Evolutionary conservation across 169 alveolate species (phyloP), one percentile per base, ranked within the genome.

Genomic region (Cryptosporidium ryanae): DNA sequence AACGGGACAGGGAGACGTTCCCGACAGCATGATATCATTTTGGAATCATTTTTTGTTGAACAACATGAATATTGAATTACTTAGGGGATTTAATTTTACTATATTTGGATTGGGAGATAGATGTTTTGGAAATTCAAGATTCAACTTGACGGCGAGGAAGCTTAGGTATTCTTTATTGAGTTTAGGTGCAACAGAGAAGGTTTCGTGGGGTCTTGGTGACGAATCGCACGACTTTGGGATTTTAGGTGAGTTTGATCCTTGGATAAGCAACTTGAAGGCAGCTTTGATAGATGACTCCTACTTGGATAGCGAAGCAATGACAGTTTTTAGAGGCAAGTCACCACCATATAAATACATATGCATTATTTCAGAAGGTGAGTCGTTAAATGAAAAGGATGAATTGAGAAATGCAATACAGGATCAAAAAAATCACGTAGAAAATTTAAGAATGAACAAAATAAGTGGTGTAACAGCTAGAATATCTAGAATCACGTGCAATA

Each of bases 1-100:
- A 76, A 76, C 76, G 43, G 87, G 87, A 15, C 87, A 76, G 46
- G 87, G 87, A 10, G 76, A 76, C 25, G 87, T 76, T 23, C 87
- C 87, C n/a, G 71, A 76, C 59, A 59, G 31, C 12, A 76, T 76
- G 87, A 49, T 32, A 12, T 76, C 87, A 17, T 76, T 76, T 76
- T 76, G 87, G 87, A 55, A 76, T 44, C 70, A 71, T 23, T 29
- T 76, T 59, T 59, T 76, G 21, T n/a, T 23, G n/a, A 76, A 29
- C 63, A 55, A 59, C 34, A 18, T 76, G 29, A 76, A 61, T 61
- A n/a, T 32, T 1, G 17, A 59, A 12, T 59, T 59, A 59, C 10
- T 76, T 8, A 76, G 38, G 38, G 59, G 31, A 29, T 32, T 76
- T 49, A 34, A 54, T 25, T 76, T 76, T 31, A 43, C 71, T 8